Evolutionary conservation across 2,329 filamentous ascomycete species (phyloP).

Genomic region (Macrophomina phaseolina): DNA sequence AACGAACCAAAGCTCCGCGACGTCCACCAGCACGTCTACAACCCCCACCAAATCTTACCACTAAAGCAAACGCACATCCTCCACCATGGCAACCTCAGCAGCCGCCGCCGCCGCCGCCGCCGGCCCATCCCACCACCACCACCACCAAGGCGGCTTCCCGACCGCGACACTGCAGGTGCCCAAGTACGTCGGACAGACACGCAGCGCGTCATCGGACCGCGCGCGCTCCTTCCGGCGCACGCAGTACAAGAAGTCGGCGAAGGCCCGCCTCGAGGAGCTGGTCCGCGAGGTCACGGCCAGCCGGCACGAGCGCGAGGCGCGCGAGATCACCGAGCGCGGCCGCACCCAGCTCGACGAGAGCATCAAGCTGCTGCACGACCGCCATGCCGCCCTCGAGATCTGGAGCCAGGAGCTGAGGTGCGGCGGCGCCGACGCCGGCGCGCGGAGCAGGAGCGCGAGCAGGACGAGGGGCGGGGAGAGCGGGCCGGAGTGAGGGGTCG

Average conservation of each 20-base stretch:
- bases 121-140: background rate
- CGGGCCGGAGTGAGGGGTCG: background rate
- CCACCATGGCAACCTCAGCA: background rate
- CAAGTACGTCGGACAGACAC: conserved; percentile 1
- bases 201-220: conserved; percentile 10
- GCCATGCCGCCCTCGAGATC: conserved; percentile 12
- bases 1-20: background rate
- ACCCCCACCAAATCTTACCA: background rate
- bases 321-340: background rate
- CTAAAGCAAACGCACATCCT: background rate
- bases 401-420: conserved; percentile 23
- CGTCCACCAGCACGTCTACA: background rate
- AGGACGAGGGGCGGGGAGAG: conserved; percentile 3
- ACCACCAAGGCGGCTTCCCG: background rate
- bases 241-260: conserved; percentile 23
- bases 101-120: background rate
- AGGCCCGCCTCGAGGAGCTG: conserved; percentile 18
- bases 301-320: conserved; percentile 21
- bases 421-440: background rate
- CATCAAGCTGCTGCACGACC: conserved; percentile 25
- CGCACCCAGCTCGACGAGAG: conserved; percentile 9
- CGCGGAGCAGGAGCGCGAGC: background rate
- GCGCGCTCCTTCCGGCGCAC: conserved; percentile 24
- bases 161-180: background rate
- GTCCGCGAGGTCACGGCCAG: conserved; percentile 15